Percentiles rank a stretch among this genome's conserved stretches.
Conservation (phyloP, 2,329 filamentous ascomycete genomes). For the Cladophialophora immunda region DNA sequence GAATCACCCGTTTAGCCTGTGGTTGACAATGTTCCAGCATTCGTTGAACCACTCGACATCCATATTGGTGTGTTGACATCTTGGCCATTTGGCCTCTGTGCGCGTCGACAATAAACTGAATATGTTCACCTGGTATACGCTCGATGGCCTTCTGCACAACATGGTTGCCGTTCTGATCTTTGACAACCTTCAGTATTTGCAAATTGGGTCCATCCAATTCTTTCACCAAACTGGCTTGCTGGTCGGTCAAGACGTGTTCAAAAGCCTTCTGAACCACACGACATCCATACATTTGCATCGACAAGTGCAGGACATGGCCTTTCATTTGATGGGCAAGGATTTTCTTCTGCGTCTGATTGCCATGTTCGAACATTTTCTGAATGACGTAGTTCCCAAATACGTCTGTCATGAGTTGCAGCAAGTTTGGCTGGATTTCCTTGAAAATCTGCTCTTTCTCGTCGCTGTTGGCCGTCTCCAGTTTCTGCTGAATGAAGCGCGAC, state of each 20-base stretch:
- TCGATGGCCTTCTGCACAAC: slow-evolving; percentile 95
- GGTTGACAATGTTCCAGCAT: slow-evolving; percentile 85
- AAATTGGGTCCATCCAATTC: slow-evolving; percentile 87
- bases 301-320: slow-evolving; percentile 80
- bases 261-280: slow-evolving; percentile 96
- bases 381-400: slow-evolving; percentile 99
- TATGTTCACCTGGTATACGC: slow-evolving; percentile 76
- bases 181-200: slow-evolving; percentile 78
- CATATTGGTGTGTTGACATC: slow-evolving; percentile 82
- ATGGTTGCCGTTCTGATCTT: slow-evolving; percentile 92
- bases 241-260: slow-evolving; percentile 88
- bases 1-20: slow-evolving; percentile 73
- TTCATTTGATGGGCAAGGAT: slow-evolving; percentile 86
- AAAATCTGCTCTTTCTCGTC: slow-evolving; percentile 95
- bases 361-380: slow-evolving; percentile 96
- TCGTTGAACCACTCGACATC: slow-evolving; percentile 91
- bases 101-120: slow-evolving; percentile 84
- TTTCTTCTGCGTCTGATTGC: slow-evolving; percentile 92
- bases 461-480: slow-evolving; percentile 89
- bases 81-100: slow-evolving; percentile 78
- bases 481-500: slow-evolving; percentile 93
- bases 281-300: slow-evolving; percentile 90
- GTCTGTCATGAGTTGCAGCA: slow-evolving; percentile 90
- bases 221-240: slow-evolving; percentile 82
- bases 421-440: slow-evolving; percentile 83